Percentiles rank a stretch among this genome's conserved stretches.
These are phyloP conservation scores for Helianthus annuus DNA, from an alignment of 129 eudicot species.

Conservation along the genomic window DNA sequence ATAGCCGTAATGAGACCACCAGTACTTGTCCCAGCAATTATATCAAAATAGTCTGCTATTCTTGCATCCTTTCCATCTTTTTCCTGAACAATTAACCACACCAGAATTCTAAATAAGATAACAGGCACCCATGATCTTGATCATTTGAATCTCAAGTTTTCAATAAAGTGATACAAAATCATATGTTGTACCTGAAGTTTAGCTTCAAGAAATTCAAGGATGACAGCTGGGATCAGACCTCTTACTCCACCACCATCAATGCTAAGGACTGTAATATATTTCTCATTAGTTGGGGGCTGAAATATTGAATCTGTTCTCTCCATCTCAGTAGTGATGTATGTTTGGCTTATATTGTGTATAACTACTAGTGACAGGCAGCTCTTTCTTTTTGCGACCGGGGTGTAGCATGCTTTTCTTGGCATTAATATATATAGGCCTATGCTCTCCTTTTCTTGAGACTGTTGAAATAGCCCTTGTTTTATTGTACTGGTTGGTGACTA, in stretches of 20 bases:
- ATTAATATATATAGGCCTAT: slow-evolving; percentile 25
- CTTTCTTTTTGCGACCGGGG: too few species aligned
- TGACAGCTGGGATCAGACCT: slow-evolving; percentile 43
- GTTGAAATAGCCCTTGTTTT: slow-evolving; percentile 8
- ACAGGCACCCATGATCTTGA: background rate
- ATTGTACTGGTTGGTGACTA: slow-evolving; percentile 1
- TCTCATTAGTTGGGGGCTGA: slow-evolving; percentile 28
- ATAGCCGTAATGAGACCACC: slow-evolving; percentile 25
- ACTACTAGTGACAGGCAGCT: background rate
- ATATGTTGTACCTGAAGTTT: slow-evolving; percentile 33
- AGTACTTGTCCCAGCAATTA: slow-evolving; percentile 23
- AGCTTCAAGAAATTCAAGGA: slow-evolving; percentile 32
- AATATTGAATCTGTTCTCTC: slow-evolving; percentile 21
- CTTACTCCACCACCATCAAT: slow-evolving; percentile 45
- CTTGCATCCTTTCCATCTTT: slow-evolving; percentile 11
- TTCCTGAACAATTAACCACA: background rate
- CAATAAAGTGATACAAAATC: background rate
- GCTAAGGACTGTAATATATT: slow-evolving; percentile 40
- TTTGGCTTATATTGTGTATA: background rate
- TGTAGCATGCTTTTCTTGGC: background rate
- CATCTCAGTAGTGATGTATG: slow-evolving; percentile 18
- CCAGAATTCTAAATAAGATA: background rate
- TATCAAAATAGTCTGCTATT: slow-evolving; percentile 26
- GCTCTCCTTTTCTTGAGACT: slow-evolving; percentile 10
- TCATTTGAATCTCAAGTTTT: background rate